A percentile compares a stretch with the other conserved stretches of the same genome.
phyloP scores from a whole-genome alignment of 352 stramenopile species.

The Phytophthora macrochlamydospora region DNA sequence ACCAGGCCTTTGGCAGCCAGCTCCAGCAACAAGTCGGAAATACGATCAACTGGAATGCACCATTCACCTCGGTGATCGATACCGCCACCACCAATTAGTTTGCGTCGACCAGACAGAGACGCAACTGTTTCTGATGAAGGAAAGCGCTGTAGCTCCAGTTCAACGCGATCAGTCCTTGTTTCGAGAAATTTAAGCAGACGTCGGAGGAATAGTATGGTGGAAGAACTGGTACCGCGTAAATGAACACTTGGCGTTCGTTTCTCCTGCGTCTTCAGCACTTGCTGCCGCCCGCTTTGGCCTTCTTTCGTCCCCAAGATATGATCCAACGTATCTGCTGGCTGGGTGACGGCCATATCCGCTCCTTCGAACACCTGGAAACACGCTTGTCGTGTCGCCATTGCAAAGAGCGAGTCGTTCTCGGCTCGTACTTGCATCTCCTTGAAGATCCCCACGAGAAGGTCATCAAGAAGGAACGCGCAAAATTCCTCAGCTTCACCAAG shows the following conservation, averaged over 20 bases:
- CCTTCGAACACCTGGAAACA: constrained; percentile 31
- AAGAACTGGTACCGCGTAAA: neutral
- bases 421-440: constrained; percentile 45
- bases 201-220: constrained; percentile 21
- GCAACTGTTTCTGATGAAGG: constrained; percentile 13
- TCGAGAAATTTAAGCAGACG: constrained; percentile 26
- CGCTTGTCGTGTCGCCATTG: constrained; percentile 19
- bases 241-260: constrained; percentile 4
- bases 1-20: constrained; percentile 26
- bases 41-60: constrained; percentile 25
- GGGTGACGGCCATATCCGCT: constrained; percentile 22
- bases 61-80: constrained; percentile 13
- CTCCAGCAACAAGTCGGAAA: constrained; percentile 29
- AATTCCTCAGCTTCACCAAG: constrained; percentile 46
- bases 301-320: constrained; percentile 14
- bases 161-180: neutral
- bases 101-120: constrained; percentile 7
- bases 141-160: constrained; percentile 29
- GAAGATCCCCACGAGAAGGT: constrained; percentile 51
- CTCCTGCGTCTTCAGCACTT: constrained; percentile 18
- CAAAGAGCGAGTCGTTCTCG: constrained; percentile 37
- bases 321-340: constrained; percentile 31
- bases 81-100: constrained; percentile 2
- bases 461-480: constrained; percentile 34
- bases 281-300: constrained; percentile 8